A percentile compares a stretch with the other conserved stretches of the same genome.
These are phyloP conservation scores for Lipomyces oligophaga DNA, from an alignment of 805 yeast genomes.

Conservation along the genomic window DNA sequence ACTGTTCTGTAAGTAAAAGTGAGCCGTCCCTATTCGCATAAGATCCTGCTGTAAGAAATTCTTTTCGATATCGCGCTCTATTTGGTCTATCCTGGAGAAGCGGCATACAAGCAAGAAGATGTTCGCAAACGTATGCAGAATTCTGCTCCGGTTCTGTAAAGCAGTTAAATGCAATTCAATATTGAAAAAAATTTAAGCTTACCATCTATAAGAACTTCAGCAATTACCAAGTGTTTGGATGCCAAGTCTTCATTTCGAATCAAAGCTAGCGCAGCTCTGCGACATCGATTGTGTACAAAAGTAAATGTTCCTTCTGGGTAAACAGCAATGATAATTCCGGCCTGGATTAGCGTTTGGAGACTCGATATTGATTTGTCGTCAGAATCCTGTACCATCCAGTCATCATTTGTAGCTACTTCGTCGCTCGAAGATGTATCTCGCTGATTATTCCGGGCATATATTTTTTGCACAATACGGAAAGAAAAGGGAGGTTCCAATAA, in stretches of 20 bases:
- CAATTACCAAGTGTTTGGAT: conserved; percentile 23
- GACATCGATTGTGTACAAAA: conserved; percentile 16
- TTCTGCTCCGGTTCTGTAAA: conserved; percentile 8
- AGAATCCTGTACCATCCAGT: conserved; percentile 13
- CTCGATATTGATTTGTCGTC: conserved; percentile 26
- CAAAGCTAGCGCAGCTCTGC: conserved; percentile 12
- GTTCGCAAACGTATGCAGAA: conserved; percentile 16
- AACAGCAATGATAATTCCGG: conserved; percentile 13
- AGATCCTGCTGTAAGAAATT: conserved; percentile 14
- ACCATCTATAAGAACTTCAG: conserved; percentile 21
- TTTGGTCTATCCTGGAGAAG: conserved; percentile 15
- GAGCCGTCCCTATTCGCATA: conserved; percentile 16
- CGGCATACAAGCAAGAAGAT: conserved; percentile 16
- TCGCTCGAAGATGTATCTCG: conserved; percentile 22
- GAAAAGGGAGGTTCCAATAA: conserved; percentile 25
- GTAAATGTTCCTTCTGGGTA: conserved; percentile 7
- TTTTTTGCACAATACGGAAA: conserved; percentile 17
- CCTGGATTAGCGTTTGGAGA: conserved; percentile 21
- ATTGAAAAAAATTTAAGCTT: neutral
- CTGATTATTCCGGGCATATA: conserved; percentile 14
- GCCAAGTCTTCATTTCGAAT: conserved; percentile 16
- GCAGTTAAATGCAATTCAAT: neutral
- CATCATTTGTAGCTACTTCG: conserved; percentile 7
- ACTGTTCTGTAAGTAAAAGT: conserved; percentile 9
- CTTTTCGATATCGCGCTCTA: conserved; percentile 18